phyloP scores from a whole-genome alignment of 2,329 filamentous ascomycete genomes.

The Chaetomium strumarium region DNA sequence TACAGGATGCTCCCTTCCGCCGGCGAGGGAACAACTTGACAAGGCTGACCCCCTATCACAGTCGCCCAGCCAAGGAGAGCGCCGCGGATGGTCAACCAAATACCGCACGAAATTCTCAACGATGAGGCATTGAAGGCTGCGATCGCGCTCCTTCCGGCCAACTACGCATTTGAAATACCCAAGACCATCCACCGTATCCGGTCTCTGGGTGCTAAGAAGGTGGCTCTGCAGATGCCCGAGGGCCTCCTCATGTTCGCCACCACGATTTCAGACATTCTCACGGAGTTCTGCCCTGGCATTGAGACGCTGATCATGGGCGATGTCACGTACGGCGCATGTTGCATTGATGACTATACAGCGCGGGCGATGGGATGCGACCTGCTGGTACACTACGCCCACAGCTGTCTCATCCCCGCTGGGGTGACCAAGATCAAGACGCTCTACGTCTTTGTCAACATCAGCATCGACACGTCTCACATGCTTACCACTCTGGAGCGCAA shows the following conservation, averaged over 20 bases:
- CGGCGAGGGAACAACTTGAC: neutral
- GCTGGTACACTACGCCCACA: conserved; percentile 94
- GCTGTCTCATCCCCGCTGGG: conserved; percentile 91
- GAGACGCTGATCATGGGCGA: conserved; percentile 98
- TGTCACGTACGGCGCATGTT: conserved; percentile 97
- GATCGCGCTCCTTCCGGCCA: conserved; percentile 79
- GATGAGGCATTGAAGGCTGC: conserved; percentile 82
- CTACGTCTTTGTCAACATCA: conserved; percentile 97
- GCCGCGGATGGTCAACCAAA: conserved; percentile 80
- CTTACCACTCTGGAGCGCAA: conserved; percentile 83
- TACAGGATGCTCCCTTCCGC: conserved; percentile 30
- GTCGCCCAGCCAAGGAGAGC: conserved; percentile 66
- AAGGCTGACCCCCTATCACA: conserved; percentile 32
- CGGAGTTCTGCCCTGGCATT: conserved; percentile 84
- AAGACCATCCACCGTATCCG: conserved; percentile 96
- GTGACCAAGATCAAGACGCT: conserved; percentile 95
- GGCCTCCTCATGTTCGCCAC: conserved; percentile 92
- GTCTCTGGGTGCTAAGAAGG: conserved; percentile 67
- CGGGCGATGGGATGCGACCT: conserved; percentile 89
- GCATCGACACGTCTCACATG: conserved; percentile 85
- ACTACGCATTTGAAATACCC: conserved; percentile 97
- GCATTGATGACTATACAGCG: conserved; percentile 97
- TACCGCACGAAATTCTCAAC: conserved; percentile 79
- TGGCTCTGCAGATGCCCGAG: conserved; percentile 96
- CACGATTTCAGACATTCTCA: conserved; percentile 93